These are phyloP conservation scores for Coemansia sp. DNA, from an alignment of 192 early-diverging fungal species.

Conservation along the genomic window DNA sequence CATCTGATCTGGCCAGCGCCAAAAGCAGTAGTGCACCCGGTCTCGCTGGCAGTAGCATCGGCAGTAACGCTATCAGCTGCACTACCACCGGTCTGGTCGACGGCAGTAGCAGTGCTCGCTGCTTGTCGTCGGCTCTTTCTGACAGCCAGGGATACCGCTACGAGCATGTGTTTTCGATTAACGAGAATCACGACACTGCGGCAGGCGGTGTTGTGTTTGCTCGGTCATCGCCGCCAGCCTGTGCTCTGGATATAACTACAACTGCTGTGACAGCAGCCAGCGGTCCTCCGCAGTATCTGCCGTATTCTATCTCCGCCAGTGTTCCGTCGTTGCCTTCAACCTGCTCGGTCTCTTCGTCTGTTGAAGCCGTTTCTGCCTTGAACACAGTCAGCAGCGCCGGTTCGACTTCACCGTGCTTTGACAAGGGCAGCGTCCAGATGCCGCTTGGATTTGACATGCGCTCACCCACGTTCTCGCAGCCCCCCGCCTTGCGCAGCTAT, in stretches of 20 bases:
- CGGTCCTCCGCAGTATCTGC: background rate
- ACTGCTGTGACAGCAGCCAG: background rate
- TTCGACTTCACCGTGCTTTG: constrained; percentile 1
- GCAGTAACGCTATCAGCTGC: background rate
- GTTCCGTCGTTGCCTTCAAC: background rate
- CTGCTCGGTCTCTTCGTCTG: background rate
- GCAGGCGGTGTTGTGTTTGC: too few relatives aligned
- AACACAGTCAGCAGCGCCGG: background rate
- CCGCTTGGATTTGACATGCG: constrained; percentile 17
- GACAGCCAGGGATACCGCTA: constrained; percentile 26
- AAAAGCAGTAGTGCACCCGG: background rate
- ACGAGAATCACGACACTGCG: constrained; percentile 21
- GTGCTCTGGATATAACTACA: background rate
- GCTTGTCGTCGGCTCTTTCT: constrained; percentile 31
- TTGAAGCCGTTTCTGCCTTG: background rate
- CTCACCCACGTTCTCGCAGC: constrained; percentile 3
- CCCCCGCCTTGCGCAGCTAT: background rate
- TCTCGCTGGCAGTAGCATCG: constrained; percentile 2
- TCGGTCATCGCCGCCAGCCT: constrained; percentile 1
- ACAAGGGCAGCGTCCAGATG: constrained; percentile 19
- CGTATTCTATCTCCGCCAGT: background rate
- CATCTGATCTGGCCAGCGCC: constrained; percentile 11
- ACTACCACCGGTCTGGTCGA: background rate
- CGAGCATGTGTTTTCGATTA: constrained; percentile 45
- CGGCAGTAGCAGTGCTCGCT: constrained; percentile 21